Evolutionary conservation across 164 flowering plant genomes (phyloP), one percentile per base, ranked within the genome.

Genomic region (Echeveria elegans): DNA sequence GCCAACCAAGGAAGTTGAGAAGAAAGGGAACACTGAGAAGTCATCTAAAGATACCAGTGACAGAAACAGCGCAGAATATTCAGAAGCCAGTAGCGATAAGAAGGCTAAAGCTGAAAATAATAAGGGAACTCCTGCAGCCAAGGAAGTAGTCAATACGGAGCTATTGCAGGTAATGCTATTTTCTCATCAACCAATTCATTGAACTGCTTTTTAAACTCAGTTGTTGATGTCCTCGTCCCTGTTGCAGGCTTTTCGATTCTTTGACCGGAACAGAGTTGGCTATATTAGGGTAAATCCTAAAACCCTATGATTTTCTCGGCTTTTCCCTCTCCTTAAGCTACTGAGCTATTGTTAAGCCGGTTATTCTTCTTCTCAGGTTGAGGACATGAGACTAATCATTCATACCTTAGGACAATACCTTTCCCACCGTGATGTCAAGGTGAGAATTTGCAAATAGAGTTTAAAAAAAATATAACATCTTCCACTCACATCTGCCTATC

Each of bases 391-490:
- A 73, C 65, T 82, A 72, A 80, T 91, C 38, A 75, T 94, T 72
- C 97, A 94, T 76, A 89, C 72, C 74, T 76, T 94, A 79, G 96
- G 96, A 41, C 87, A 82, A 69, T 88, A 80, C 77, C 83, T 86
- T 21, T 78, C 97, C 1, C 90, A 94, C 77, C 80, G 97, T 72
- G 97, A 94, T 74, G 99, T 89, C 26, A 94, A 91, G 90, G 99
- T 91, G 62, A 52, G 73, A 52, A 21, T 21, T 18, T 18, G 10
- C 5, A n/a, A 12, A 26, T 7, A 34, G 7, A 3, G 3, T 34
- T 34, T 34, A n/a, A n/a, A n/a, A n/a, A n/a, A n/a, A n/a, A n/a
- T n/a, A n/a, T n/a, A n/a, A n/a, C n/a, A n/a, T n/a, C n/a, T n/a
- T n/a, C n/a, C n/a, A n/a, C n/a, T n/a, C n/a, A n/a, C n/a, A n/a